A percentile compares a stretch with the other conserved stretches of the same genome.
Conservation (phyloP, 2,329 filamentous ascomycete species). For the Cladophialophora psammophila region DNA sequence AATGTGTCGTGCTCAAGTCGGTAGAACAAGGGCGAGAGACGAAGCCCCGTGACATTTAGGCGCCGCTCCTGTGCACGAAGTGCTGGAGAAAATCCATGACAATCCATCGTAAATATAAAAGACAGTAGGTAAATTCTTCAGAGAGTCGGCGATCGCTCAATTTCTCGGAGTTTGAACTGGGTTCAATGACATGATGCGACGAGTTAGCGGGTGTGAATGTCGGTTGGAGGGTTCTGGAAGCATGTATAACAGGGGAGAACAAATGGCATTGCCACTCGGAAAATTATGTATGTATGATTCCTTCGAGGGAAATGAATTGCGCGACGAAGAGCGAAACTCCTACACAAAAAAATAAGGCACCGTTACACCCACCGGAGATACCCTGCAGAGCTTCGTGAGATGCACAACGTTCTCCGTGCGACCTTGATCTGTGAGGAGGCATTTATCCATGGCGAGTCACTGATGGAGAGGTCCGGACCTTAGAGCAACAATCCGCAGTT, state of each 20-base stretch:
- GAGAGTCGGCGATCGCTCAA: neutral
- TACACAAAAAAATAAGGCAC: constrained; percentile 9
- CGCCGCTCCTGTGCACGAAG: neutral
- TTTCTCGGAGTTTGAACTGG: neutral
- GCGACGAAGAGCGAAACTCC: neutral
- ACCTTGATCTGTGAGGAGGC: neutral
- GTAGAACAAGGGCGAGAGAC: neutral
- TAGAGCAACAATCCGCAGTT: neutral
- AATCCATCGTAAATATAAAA: neutral
- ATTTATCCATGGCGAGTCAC: neutral
- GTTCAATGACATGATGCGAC: neutral
- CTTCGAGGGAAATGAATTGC: neutral
- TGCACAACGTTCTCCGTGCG: constrained; percentile 1
- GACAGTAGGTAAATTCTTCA: neutral
- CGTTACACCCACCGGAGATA: constrained; percentile 13
- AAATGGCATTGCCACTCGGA: neutral
- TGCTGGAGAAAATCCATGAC: neutral
- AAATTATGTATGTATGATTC: neutral
- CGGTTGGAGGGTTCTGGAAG: neutral
- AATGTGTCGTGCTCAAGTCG: constrained; percentile 5
- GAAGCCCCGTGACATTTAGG: neutral
- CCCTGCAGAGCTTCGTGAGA: neutral
- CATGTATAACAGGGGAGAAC: neutral
- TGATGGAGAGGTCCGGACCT: neutral
- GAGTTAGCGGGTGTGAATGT: neutral